These are phyloP conservation scores for Leishmania braziliensis DNA, from an alignment of 208 protist species.

Conservation along the genomic window DNA sequence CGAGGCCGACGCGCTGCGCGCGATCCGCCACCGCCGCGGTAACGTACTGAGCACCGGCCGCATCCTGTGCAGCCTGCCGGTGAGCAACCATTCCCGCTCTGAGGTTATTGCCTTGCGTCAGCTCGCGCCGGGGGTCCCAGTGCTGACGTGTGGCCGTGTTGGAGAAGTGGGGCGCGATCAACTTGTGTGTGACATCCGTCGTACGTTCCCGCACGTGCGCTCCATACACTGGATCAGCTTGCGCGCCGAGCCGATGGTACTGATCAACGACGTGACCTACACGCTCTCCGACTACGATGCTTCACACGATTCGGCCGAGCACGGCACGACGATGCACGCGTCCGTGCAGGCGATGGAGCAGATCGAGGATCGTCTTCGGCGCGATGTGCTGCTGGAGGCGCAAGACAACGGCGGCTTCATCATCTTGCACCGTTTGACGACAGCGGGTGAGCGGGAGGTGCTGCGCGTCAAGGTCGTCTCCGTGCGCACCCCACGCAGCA, in stretches of 20 bases:
- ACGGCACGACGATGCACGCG: slow-evolving; percentile 84
- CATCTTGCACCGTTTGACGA: slow-evolving; percentile 66
- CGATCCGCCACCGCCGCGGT: slow-evolving; percentile 65
- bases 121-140: slow-evolving; percentile 76
- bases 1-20: slow-evolving; percentile 48
- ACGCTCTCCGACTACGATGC: slow-evolving; percentile 77
- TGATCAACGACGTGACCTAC: slow-evolving; percentile 84
- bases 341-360: slow-evolving; percentile 83
- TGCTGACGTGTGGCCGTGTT: slow-evolving; percentile 82
- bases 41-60: slow-evolving; percentile 83
- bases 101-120: slow-evolving; percentile 64
- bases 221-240: slow-evolving; percentile 84
- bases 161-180: slow-evolving; percentile 33
- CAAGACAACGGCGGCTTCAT: slow-evolving; percentile 76
- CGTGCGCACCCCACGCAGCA: slow-evolving; percentile 66
- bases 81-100: slow-evolving; percentile 21
- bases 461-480: slow-evolving; percentile 66
- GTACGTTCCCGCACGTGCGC: slow-evolving; percentile 53
- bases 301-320: slow-evolving; percentile 16
- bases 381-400: slow-evolving; percentile 81
- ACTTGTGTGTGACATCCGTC: slow-evolving; percentile 58
- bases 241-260: slow-evolving; percentile 84
- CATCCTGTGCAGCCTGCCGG: slow-evolving; percentile 78
- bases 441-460: slow-evolving; percentile 37
- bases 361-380: slow-evolving; percentile 84